phyloP scores from a whole-genome alignment of 176 grass and related monocot genomes.

The Carex scoparia region DNA sequence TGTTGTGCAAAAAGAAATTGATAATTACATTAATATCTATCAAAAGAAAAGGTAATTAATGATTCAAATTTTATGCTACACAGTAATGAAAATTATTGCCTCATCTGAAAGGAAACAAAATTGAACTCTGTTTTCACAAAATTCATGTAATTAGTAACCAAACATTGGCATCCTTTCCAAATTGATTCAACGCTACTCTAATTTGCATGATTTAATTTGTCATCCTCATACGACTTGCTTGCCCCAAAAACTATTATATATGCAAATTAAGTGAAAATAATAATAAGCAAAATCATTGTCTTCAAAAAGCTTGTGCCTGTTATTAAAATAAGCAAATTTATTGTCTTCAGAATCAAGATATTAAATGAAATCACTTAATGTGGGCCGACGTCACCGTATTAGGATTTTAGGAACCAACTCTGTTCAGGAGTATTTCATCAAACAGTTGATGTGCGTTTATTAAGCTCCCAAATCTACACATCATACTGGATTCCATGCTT shows the following conservation, averaged over 20 bases:
- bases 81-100: background rate
- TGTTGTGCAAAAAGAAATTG: background rate
- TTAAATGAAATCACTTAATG: no score
- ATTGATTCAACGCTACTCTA: conserved; percentile 86
- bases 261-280: no score
- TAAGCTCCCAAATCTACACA: no score
- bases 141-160: background rate
- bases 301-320: no score
- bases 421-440: no score
- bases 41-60: background rate
- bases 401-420: no score
- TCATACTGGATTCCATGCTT: no score
- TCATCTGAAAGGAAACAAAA: background rate
- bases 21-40: background rate
- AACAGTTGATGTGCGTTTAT: no score
- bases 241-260: background rate
- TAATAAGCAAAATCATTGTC: no score
- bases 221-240: conserved; percentile 34
- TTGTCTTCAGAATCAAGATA: no score
- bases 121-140: background rate
- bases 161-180: conserved; percentile 30
- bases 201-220: conserved; percentile 53
- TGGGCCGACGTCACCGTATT: no score
- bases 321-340: no score
- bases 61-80: background rate